Evolutionary conservation across 306 rosid genomes (phyloP).

Genomic region (Trifolium fragiferum): DNA sequence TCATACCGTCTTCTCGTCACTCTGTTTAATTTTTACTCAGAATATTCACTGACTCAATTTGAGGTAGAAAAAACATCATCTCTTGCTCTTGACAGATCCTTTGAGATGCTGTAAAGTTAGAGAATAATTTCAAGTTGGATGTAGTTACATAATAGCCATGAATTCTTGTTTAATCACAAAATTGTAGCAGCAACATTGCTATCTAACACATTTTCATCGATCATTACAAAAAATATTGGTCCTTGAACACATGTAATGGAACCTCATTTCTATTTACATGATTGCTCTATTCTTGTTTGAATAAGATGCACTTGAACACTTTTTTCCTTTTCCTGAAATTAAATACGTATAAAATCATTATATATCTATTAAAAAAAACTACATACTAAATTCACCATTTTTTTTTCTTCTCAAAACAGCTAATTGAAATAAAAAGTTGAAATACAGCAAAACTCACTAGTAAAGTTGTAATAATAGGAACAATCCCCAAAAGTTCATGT

Average conservation of each 20-base stretch:
- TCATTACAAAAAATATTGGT: neutral
- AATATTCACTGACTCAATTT: no score
- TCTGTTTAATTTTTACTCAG: no score
- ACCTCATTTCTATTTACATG: neutral
- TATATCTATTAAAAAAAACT: neutral
- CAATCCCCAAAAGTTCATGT: conserved; percentile 46
- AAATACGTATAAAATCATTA: neutral
- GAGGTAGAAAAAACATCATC: no score
- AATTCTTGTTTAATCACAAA: neutral
- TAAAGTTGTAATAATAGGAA: conserved; percentile 45
- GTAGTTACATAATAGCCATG: no score
- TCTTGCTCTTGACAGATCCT: no score
- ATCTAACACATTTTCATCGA: neutral
- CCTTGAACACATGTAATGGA: neutral
- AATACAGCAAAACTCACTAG: conserved; percentile 49
- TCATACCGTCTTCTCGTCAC: no score
- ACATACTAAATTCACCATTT: neutral
- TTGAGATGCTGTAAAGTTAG: no score
- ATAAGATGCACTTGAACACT: conserved; percentile 39
- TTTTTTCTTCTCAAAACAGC: neutral
- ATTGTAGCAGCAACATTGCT: neutral
- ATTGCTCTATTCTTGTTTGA: conserved; percentile 27
- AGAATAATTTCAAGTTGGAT: no score
- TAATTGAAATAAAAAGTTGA: neutral
- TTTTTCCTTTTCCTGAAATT: conserved; percentile 44